Base-by-base conservation (phyloP, 169 alveolate species). In the Plasmodium cynomolgi region DNA sequence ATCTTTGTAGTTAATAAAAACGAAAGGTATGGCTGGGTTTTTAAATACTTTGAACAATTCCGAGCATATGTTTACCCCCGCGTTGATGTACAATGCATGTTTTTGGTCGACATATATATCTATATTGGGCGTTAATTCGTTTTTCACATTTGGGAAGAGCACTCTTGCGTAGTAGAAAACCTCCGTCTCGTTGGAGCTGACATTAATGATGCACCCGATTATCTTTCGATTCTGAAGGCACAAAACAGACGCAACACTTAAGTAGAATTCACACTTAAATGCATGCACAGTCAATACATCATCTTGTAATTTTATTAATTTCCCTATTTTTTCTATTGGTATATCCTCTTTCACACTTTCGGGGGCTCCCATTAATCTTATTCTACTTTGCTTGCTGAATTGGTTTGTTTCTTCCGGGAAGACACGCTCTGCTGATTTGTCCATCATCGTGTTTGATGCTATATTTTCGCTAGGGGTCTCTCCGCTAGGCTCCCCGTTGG, bases 1-100 rank as follows among this genome's bases (percentile, higher is more conserved):
- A 91, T 91, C 92, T 50, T 81, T 75, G 47, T 91, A 91, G 77
- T 81, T 82, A 82, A 91, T 91, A 91, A 82, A 91, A 83, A 91
- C 84, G 37, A 37, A 91, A 29, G 95, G 92, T 13, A 91, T 41
- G 31, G 80, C 20, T 83, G 71, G n/a, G 56, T 91, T 91, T 29
- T 82, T 83, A 33, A 91, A 23, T 6, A 56, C 95, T 34, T 54
- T 75, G 75, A 91, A 91, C 56, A 91, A 82, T 82, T 91, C 95
- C 11, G 92, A 73, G 73, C 95, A 91, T 39, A 91, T 26, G 1
- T 29, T 73, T 23, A 91, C 75, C 29, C 92, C 95, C 4, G 34
- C 84, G 75, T 91, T 91, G 71, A 91, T 47, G 77, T 71, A 91
- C 56, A 91, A 29, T 20, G 91, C 72, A 91, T 91, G 95, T 82